Evolutionary conservation across 306 rosid species (phyloP).

Genomic region (Mucuna pruriens): DNA sequence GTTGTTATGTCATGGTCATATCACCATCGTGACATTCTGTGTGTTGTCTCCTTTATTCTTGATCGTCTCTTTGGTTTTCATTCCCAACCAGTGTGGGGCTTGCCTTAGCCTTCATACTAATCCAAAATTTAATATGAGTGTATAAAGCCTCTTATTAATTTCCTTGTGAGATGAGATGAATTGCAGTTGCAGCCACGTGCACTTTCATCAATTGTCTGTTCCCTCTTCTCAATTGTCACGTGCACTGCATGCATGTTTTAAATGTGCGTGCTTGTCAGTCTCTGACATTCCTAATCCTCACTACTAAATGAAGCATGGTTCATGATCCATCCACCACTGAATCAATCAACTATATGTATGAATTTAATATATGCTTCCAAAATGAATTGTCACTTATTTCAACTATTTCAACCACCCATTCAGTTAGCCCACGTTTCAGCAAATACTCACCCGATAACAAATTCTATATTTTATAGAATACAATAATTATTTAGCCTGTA

Average conservation of each 20-base stretch:
- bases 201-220: conserved; percentile 12
- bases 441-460: not conserved
- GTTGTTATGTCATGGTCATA: too few relatives aligned
- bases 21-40: too few relatives aligned
- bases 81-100: too few relatives aligned
- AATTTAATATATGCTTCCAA: not conserved
- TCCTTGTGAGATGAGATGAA: not conserved
- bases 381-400: not conserved
- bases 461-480: too few relatives aligned
- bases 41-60: too few relatives aligned
- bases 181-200: conserved; percentile 37
- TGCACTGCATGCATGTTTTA: conserved; percentile 33
- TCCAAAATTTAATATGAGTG: too few relatives aligned
- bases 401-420: not conserved
- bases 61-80: too few relatives aligned
- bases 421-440: not conserved
- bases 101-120: too few relatives aligned
- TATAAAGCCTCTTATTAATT: not conserved
- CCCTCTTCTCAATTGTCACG: conserved; percentile 41
- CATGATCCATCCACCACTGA: not conserved
- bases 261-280: not conserved
- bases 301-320: too few relatives aligned
- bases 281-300: not conserved
- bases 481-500: too few relatives aligned
- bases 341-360: not conserved